Conservation (phyloP, 805 yeast species). For the Starmera quercuum region DNA sequence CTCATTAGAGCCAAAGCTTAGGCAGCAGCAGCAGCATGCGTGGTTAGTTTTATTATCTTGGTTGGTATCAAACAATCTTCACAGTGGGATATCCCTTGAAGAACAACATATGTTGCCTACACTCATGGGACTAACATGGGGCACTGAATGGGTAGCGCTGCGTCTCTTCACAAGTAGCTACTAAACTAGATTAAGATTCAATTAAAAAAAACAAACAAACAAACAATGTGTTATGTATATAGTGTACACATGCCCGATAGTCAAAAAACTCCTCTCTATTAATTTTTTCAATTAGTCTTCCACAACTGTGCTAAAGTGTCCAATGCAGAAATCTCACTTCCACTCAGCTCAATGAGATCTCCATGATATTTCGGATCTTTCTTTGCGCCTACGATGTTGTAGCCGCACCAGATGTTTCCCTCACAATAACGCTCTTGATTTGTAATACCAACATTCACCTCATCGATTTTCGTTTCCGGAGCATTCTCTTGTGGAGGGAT, state of each 20-base stretch:
- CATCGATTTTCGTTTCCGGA: constrained; percentile 7
- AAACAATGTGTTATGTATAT: not conserved
- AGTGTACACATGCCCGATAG: not conserved
- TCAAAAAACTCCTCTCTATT: not conserved
- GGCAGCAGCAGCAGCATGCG: too few species aligned
- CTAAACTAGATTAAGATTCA: too few species aligned
- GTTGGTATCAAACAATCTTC: too few species aligned
- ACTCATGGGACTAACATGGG: too few species aligned
- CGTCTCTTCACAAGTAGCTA: too few species aligned
- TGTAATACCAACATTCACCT: constrained; percentile 5
- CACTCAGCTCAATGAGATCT: constrained; percentile 1
- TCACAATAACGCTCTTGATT: constrained; percentile 9
- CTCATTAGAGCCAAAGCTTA: too few species aligned
- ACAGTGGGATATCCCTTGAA: too few species aligned
- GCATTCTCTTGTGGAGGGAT: constrained; percentile 11
- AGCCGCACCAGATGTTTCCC: constrained; percentile 10
- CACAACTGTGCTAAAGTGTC: not conserved
- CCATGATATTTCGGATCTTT: constrained; percentile 7
- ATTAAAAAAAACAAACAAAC: not conserved
- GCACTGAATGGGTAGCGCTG: too few species aligned
- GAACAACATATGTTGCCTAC: too few species aligned
- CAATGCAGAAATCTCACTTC: not conserved
- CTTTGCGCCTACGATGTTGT: constrained; percentile 10
- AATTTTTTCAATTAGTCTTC: not conserved
- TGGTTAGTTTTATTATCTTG: too few species aligned